Percentiles rank a stretch among this genome's conserved stretches.
Conservation (phyloP, 139 green algal genomes). For the Gonium pectorale region DNA sequence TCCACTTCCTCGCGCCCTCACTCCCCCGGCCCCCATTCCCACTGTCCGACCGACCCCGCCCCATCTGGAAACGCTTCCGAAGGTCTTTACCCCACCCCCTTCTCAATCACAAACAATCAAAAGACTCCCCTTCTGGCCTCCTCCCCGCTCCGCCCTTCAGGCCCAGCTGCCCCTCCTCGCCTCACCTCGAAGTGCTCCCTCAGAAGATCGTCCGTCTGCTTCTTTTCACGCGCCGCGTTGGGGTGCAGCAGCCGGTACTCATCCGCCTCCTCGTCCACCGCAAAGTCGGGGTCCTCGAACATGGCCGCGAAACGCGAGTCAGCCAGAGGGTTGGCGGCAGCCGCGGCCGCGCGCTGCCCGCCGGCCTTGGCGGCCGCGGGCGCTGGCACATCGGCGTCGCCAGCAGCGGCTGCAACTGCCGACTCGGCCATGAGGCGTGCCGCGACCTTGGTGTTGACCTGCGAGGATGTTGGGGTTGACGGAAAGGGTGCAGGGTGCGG, state of each 20-base stretch:
- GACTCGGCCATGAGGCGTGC: conserved; percentile 73
- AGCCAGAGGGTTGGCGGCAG: conserved; percentile 57
- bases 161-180: background rate
- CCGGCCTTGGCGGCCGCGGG: conserved; percentile 28
- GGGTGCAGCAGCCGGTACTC: conserved; percentile 91
- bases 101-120: background rate
- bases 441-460: conserved; percentile 84
- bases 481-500: too few species aligned
- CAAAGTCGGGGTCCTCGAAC: conserved; percentile 89
- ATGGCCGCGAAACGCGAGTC: conserved; percentile 83
- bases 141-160: background rate
- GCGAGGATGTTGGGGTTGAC: background rate
- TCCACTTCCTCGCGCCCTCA: conserved; percentile 13
- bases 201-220: conserved; percentile 58
- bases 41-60: background rate
- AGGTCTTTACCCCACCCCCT: background rate
- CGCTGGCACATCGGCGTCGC: conserved; percentile 26
- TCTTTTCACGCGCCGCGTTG: conserved; percentile 71
- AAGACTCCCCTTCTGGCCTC: too few species aligned
- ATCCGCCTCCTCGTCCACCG: conserved; percentile 82
- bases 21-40: background rate
- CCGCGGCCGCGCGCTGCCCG: conserved; percentile 11
- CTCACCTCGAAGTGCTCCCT: conserved; percentile 65
- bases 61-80: conserved; percentile 32
- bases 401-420: conserved; percentile 10